These are phyloP conservation scores for Alternaria gaisen DNA, from an alignment of 2,329 filamentous ascomycete genomes.

Conservation along the genomic window DNA sequence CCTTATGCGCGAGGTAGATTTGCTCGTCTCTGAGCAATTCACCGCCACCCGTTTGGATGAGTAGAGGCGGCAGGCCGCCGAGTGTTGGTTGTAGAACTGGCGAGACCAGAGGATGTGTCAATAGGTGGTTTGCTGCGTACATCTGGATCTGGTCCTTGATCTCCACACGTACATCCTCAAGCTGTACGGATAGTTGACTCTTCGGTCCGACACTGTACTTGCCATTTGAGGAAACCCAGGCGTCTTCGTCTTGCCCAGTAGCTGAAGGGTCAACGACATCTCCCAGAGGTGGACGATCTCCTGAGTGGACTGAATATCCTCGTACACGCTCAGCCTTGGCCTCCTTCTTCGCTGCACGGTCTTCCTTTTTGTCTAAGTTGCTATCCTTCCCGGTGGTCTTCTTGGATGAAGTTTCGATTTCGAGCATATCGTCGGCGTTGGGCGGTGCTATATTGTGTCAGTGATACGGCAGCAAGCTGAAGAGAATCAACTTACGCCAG, in stretches of 20 bases:
- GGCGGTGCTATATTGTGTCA: constrained; percentile 67
- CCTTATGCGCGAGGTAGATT: constrained; percentile 94
- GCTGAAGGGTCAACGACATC: constrained; percentile 16
- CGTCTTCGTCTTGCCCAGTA: constrained; percentile 13
- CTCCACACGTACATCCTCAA: constrained; percentile 71
- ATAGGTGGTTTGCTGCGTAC: constrained; percentile 81
- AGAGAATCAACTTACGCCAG: constrained; percentile 67
- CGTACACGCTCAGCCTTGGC: constrained; percentile 45
- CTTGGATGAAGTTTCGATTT: constrained; percentile 50
- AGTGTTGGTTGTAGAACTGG: constrained; percentile 87
- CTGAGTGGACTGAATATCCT: constrained; percentile 43
- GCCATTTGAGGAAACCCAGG: constrained; percentile 42
- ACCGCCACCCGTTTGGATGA: constrained; percentile 87
- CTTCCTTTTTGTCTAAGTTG: constrained; percentile 28
- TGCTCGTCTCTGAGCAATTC: constrained; percentile 94
- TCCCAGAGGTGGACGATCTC: constrained; percentile 29
- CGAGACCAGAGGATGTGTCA: constrained; percentile 89
- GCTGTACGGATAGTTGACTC: constrained; percentile 66
- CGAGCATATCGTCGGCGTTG: constrained; percentile 74
- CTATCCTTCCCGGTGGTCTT: constrained; percentile 7
- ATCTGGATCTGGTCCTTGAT: constrained; percentile 94
- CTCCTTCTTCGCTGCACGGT: constrained; percentile 47
- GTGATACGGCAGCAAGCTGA: neutral
- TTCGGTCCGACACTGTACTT: constrained; percentile 50
- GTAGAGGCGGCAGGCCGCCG: constrained; percentile 85